Evolutionary conservation across 805 yeast species (phyloP).

Genomic region (Isabelozyma pseudorhagii): DNA sequence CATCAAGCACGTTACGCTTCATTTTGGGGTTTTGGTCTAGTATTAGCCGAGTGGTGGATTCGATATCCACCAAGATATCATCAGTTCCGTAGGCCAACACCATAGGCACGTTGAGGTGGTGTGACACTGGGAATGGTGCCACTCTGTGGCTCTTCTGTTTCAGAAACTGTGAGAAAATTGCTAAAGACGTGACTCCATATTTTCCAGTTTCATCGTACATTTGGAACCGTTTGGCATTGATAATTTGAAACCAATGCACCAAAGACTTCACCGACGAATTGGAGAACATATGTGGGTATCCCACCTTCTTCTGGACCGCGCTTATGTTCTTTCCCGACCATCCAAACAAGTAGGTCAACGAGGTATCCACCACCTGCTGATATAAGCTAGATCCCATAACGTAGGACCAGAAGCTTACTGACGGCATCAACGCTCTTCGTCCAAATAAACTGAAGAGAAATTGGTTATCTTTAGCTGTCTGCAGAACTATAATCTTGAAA

Average conservation of each 20-base stretch:
- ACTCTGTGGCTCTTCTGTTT: slow-evolving; percentile 14
- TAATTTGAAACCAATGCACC: slow-evolving; percentile 32
- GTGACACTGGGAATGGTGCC: slow-evolving; percentile 27
- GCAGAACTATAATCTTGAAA: slow-evolving; percentile 19
- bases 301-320: slow-evolving; percentile 18
- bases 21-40: slow-evolving; percentile 20
- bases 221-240: slow-evolving; percentile 24
- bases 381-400: slow-evolving; percentile 18
- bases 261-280: slow-evolving; percentile 25
- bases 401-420: slow-evolving; percentile 27
- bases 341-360: slow-evolving; percentile 22
- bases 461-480: slow-evolving; percentile 20
- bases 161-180: slow-evolving; percentile 12
- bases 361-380: slow-evolving; percentile 20
- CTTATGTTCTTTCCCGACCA: slow-evolving; percentile 24
- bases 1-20: slow-evolving; percentile 15
- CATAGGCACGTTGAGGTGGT: slow-evolving; percentile 26
- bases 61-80: slow-evolving; percentile 27
- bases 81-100: slow-evolving; percentile 24
- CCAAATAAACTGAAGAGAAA: slow-evolving; percentile 25
- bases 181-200: slow-evolving; percentile 19
- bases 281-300: slow-evolving; percentile 30
- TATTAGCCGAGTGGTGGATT: slow-evolving; percentile 17
- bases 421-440: slow-evolving; percentile 23
- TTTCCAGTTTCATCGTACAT: slow-evolving; percentile 29